Evolutionary conservation across 2,329 filamentous ascomycete species (phyloP).

Genomic region (Sclerotinia trifoliorum): DNA sequence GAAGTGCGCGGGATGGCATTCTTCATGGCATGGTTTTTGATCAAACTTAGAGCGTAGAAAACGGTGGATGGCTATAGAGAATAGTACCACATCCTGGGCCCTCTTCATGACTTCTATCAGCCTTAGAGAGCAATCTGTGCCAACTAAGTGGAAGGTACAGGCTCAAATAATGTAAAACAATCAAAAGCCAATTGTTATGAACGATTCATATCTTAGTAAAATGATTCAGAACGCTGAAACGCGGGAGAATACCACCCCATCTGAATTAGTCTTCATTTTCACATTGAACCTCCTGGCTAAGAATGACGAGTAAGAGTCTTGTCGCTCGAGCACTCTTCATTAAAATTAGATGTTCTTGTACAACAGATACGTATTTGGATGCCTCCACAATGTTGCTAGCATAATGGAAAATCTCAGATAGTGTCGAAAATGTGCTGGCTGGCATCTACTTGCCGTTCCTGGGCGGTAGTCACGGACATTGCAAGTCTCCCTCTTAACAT

Average conservation of each 20-base stretch:
- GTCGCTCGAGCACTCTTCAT: slow-evolving; percentile 42
- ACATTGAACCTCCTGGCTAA: slow-evolving; percentile 38
- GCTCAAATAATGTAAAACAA: slow-evolving; percentile 49
- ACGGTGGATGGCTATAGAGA: slow-evolving; percentile 30
- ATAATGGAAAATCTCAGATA: neutral
- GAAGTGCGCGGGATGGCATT: slow-evolving; percentile 36
- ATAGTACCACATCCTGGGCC: slow-evolving; percentile 49
- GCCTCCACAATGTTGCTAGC: slow-evolving; percentile 17
- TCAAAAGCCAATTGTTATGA: slow-evolving; percentile 49
- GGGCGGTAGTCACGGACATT: neutral
- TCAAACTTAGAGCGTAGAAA: neutral
- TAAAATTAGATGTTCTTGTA: slow-evolving; percentile 33
- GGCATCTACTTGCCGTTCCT: neutral
- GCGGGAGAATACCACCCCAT: slow-evolving; percentile 11
- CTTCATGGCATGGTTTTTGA: slow-evolving; percentile 41
- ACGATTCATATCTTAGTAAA: slow-evolving; percentile 43
- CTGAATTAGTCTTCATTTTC: slow-evolving; percentile 42
- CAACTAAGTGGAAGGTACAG: slow-evolving; percentile 41
- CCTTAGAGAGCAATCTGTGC: slow-evolving; percentile 63
- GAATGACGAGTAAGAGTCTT: slow-evolving; percentile 46
- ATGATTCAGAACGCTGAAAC: slow-evolving; percentile 36
- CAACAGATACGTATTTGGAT: slow-evolving; percentile 33
- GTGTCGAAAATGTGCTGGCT: neutral
- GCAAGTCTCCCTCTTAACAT: neutral
- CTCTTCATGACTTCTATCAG: slow-evolving; percentile 60